Conservation (phyloP, 495 filamentous ascomycete species). For the Aspergillus carlsbadensis region DNA sequence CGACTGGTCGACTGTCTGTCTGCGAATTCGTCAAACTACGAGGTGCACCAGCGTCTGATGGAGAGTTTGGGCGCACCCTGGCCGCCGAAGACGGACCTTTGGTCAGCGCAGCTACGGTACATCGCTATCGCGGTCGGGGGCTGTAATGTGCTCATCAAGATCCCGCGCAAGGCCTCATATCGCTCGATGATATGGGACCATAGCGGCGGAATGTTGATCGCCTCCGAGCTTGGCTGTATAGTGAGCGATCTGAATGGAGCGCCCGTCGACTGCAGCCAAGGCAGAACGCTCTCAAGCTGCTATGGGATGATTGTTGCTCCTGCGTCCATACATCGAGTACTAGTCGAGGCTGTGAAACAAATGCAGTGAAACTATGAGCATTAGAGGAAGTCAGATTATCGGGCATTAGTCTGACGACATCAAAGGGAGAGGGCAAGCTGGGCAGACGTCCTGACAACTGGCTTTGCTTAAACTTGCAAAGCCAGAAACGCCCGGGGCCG, state of each 20-base stretch:
- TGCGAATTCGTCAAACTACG: constrained; percentile 41
- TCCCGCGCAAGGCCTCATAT: constrained; percentile 51
- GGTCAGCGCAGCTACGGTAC: constrained; percentile 66
- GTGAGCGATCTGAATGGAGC: constrained; percentile 61
- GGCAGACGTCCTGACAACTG: no score
- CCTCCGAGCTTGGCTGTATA: constrained; percentile 61
- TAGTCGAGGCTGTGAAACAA: constrained; percentile 39
- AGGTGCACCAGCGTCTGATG: constrained; percentile 48
- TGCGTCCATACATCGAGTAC: constrained; percentile 33
- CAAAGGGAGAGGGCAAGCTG: not conserved
- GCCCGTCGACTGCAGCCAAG: constrained; percentile 39
- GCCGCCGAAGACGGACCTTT: constrained; percentile 54
- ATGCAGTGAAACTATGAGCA: constrained; percentile 9
- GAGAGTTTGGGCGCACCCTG: constrained; percentile 44
- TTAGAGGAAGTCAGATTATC: not conserved
- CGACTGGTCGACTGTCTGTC: constrained; percentile 49
- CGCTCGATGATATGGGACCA: constrained; percentile 73
- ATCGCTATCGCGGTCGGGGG: constrained; percentile 58
- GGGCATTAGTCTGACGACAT: not conserved
- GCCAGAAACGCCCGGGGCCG: not conserved
- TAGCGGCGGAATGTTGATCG: constrained; percentile 66
- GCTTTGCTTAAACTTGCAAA: not conserved
- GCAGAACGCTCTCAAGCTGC: constrained; percentile 38
- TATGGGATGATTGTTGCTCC: constrained; percentile 48
- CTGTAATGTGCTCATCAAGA: constrained; percentile 60